Percentiles rank a stretch among this genome's conserved stretches.
These are phyloP conservation scores for Hymenoscyphus infarciens DNA, from an alignment of 2,329 filamentous ascomycete genomes.

Conservation along the genomic window DNA sequence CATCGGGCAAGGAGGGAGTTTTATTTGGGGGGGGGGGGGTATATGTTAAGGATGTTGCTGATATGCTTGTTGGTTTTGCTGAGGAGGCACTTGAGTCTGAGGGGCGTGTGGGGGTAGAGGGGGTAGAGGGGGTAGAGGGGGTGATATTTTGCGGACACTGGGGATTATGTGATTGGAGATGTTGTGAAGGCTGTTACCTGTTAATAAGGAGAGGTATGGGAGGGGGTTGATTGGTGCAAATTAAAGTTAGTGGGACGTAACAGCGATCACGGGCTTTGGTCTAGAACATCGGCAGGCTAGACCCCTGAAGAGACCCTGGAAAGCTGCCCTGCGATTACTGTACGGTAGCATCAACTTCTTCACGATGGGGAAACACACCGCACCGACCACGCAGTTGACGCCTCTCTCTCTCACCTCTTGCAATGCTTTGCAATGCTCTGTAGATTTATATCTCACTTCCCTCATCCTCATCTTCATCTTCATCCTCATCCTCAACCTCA, in stretches of 20 bases:
- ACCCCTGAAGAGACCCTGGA: too few relatives aligned
- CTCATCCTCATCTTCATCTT: too few relatives aligned
- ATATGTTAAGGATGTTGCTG: constrained; percentile 50
- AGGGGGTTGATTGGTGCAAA: constrained; percentile 46
- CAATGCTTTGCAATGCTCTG: neutral
- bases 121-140: constrained; percentile 49
- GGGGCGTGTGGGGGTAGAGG: constrained; percentile 35
- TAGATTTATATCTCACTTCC: neutral
- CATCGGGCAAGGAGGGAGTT: constrained; percentile 48
- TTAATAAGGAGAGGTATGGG: constrained; percentile 46
- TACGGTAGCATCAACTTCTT: too few relatives aligned
- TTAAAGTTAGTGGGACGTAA: too few relatives aligned
- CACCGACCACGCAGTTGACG: too few relatives aligned
- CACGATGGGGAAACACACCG: neutral
- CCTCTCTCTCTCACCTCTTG: neutral
- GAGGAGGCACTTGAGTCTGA: constrained; percentile 45
- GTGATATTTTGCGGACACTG: constrained; percentile 56
- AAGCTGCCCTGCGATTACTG: too few relatives aligned
- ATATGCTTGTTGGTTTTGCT: constrained; percentile 48
- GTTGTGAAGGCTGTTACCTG: constrained; percentile 42
- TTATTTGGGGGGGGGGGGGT: constrained; percentile 46
- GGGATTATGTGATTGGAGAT: constrained; percentile 48
- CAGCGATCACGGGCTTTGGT: too few relatives aligned
- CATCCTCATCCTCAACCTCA: too few relatives aligned
- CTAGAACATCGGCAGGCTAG: too few relatives aligned